Evolutionary conservation across 805 yeast genomes (phyloP).

Genomic region (Limtongia smithiae): DNA sequence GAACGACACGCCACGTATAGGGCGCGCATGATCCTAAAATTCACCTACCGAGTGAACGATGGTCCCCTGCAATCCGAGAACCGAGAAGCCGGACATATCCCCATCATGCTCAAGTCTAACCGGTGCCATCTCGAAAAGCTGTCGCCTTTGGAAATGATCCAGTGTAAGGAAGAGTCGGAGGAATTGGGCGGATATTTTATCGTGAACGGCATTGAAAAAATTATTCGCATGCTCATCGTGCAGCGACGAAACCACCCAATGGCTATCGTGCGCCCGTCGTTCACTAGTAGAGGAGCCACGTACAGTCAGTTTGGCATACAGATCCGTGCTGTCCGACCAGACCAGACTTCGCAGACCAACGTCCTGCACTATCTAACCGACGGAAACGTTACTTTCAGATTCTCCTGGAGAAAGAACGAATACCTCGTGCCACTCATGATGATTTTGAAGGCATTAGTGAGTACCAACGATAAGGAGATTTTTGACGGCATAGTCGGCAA

Average conservation of each 20-base stretch:
- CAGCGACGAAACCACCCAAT: constrained; percentile 97
- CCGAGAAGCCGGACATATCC: constrained; percentile 88
- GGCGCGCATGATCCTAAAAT: constrained; percentile 71
- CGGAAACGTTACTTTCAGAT: constrained; percentile 94
- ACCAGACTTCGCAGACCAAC: constrained; percentile 95
- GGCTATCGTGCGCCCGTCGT: constrained; percentile 95
- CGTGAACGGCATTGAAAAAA: constrained; percentile 94
- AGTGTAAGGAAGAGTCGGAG: constrained; percentile 82
- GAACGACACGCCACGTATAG: constrained; percentile 83
- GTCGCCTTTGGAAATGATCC: constrained; percentile 78
- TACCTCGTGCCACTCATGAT: constrained; percentile 88
- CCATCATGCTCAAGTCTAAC: constrained; percentile 85
- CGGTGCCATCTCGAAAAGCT: constrained; percentile 85
- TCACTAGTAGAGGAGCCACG: constrained; percentile 87
- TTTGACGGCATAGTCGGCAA: constrained; percentile 95
- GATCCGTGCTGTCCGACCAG: constrained; percentile 90
- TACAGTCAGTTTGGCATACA: constrained; percentile 90
- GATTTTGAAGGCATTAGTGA: constrained; percentile 85
- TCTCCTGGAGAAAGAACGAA: constrained; percentile 96
- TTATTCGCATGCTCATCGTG: constrained; percentile 94
- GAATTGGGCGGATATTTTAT: constrained; percentile 96
- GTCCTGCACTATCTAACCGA: constrained; percentile 94
- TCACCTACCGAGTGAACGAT: constrained; percentile 83
- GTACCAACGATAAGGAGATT: constrained; percentile 89
- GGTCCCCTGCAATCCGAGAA: constrained; percentile 75